Evolutionary conservation across 2,329 filamentous ascomycete genomes (phyloP), one percentile per base, ranked within the genome.

Genomic region (Coleophoma crateriformis): DNA sequence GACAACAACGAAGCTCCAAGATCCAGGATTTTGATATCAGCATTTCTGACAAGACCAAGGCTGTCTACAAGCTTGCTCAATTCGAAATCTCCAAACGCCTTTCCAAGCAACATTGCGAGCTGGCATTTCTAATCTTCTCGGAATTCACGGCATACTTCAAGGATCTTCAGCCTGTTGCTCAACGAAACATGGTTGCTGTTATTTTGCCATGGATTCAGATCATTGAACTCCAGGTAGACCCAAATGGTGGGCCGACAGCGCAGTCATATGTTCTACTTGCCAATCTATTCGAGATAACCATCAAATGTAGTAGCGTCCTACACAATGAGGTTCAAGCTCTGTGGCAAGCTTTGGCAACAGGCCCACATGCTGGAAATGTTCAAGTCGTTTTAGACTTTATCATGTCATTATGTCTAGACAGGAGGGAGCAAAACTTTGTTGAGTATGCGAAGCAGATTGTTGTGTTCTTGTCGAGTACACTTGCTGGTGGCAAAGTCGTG

Each of bases 361-460:
- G 94, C 0, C 91, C 91, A 0, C 87, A 96, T 66, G 88, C 84
- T 8, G 92, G 91, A 17, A 99, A 99, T 61, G 94, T 99, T 11
- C 89, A 95, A 49, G 74, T 99, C 33, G 88, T 97, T 12, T 78
- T 99, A 1, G 91, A 97, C 65, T 99, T 99, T 64, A 94, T 99
- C 67, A 97, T 99, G 68, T 85, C 84, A 27, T 78, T 97, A 4
- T 99, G 94, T 59, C 73, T 99, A 11, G 94, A 99, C 61, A 84
- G 92, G 33, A 84, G 92, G 45, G 95, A 99, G 66, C 94, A 99
- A 62, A 97, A 96, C 60, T 99, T 96, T 67, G 92, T 99, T 49
- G 90, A 96, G 59, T 96, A 95, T 64, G 92, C 92, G 5, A 99
- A 97, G 71, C 94, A 99, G 67, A 94, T 99, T 47, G 90, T 97